Percentiles rank a stretch among this genome's conserved stretches.
Conservation (phyloP, 2,329 filamentous ascomycete species). For the Colletotrichum paranaense region DNA sequence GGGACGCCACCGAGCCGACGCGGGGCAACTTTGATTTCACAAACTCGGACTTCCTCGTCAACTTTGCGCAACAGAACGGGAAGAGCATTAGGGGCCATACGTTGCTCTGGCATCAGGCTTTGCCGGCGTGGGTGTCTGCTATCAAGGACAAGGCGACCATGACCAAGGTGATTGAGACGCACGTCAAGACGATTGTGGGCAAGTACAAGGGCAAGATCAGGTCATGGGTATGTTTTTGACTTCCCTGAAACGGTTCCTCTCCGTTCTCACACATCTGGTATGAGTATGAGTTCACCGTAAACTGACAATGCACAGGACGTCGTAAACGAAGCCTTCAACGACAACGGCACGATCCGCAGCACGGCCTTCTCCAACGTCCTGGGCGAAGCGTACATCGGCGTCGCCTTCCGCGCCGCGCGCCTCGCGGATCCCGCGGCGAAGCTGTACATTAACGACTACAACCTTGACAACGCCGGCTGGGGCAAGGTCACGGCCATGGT, state of each 20-base stretch:
- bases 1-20: slow-evolving; percentile 66
- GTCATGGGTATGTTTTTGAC: slow-evolving; percentile 56
- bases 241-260: neutral
- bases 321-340: slow-evolving; percentile 72
- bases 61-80: slow-evolving; percentile 66
- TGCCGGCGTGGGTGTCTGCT: slow-evolving; percentile 68
- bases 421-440: slow-evolving; percentile 74
- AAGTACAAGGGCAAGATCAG: slow-evolving; percentile 73
- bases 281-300: too few species aligned
- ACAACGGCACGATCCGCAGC: slow-evolving; percentile 68
- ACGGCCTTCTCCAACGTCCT: slow-evolving; percentile 75
- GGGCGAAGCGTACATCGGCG: slow-evolving; percentile 75
- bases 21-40: slow-evolving; percentile 65
- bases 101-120: slow-evolving; percentile 71
- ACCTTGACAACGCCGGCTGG: slow-evolving; percentile 70
- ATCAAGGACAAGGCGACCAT: slow-evolving; percentile 65
- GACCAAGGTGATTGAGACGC: slow-evolving; percentile 66
- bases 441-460: slow-evolving; percentile 82
- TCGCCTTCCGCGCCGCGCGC: slow-evolving; percentile 76
- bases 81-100: slow-evolving; percentile 74
- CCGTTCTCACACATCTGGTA: neutral
- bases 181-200: slow-evolving; percentile 68
- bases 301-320: slow-evolving; percentile 58
- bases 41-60: slow-evolving; percentile 68
- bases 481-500: slow-evolving; percentile 69